A percentile compares a stretch with the other conserved stretches of the same genome.
phyloP scores from a whole-genome alignment of 345 rosid species.

The Lepidium didymum region DNA sequence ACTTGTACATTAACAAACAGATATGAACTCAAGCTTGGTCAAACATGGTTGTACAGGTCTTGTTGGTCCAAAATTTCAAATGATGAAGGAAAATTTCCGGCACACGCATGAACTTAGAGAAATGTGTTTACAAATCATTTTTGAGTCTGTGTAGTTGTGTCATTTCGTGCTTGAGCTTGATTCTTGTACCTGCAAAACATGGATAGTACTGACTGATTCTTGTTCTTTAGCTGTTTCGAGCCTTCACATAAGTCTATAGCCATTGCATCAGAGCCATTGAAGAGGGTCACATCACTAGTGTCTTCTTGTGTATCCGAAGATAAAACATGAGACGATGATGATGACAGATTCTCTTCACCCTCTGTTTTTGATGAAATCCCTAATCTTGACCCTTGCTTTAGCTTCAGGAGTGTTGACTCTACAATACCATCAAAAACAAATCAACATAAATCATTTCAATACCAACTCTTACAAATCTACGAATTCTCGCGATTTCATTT shows the following conservation, averaged over 20 bases:
- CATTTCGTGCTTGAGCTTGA: constrained; percentile 6
- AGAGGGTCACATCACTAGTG: neutral
- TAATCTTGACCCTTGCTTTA: constrained; percentile 58
- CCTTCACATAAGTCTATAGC: constrained; percentile 15
- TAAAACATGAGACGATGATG: neutral
- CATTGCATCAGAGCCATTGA: constrained; percentile 4
- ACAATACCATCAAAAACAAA: constrained; percentile 17
- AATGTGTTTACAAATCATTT: neutral
- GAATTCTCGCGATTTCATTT: neutral
- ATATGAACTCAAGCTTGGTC: neutral
- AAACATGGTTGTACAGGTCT: neutral
- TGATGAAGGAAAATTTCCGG: neutral
- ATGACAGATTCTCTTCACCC: constrained; percentile 14
- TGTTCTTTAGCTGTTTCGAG: constrained; percentile 11
- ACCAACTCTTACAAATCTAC: neutral
- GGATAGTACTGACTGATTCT: constrained; percentile 33
- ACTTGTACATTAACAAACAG: neutral
- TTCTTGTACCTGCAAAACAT: constrained; percentile 50
- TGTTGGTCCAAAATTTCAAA: neutral
- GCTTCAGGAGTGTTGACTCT: constrained; percentile 78
- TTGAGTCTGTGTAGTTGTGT: neutral
- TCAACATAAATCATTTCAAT: neutral
- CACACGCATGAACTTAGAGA: neutral
- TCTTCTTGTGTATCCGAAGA: neutral
- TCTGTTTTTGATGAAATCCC: constrained; percentile 17